phyloP scores from a whole-genome alignment of 2,329 filamentous ascomycete genomes.

The Reticulascus tulasneorum region DNA sequence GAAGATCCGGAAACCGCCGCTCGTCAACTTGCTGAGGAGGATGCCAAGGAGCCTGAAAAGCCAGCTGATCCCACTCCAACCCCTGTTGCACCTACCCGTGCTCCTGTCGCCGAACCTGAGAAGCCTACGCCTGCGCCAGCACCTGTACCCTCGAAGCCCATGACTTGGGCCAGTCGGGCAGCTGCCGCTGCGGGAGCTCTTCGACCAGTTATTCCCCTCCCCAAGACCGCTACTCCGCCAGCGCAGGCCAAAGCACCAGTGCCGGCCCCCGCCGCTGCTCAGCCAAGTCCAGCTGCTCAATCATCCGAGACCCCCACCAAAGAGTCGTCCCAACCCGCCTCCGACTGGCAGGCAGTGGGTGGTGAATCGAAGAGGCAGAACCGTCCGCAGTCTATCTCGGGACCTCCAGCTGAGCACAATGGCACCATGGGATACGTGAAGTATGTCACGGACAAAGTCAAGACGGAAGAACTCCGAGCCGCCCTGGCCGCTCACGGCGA shows the following conservation, averaged over 20 bases:
- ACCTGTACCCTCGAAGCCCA: conserved; percentile 52
- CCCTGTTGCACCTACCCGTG: conserved; percentile 38
- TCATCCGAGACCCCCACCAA: conserved; percentile 42
- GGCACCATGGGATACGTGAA: conserved; percentile 87
- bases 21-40: conserved; percentile 52
- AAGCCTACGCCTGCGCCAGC: conserved; percentile 46
- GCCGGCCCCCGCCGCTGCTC: conserved; percentile 48
- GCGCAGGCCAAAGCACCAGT: conserved; percentile 49
- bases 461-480: conserved; percentile 66
- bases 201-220: conserved; percentile 46
- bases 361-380: conserved; percentile 81
- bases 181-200: conserved; percentile 55
- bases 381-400: conserved; percentile 63
- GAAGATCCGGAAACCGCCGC: conserved; percentile 47
- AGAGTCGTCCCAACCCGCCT: conserved; percentile 42
- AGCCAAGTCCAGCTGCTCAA: conserved; percentile 30
- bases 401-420: conserved; percentile 63
- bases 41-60: conserved; percentile 56
- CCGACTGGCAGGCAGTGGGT: conserved; percentile 86
- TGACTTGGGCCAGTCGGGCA: conserved; percentile 71
- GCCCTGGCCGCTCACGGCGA: conserved; percentile 70
- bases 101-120: conserved; percentile 39
- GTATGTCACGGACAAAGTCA: conserved; percentile 87
- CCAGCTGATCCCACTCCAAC: conserved; percentile 60
- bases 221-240: conserved; percentile 54